Evolutionary conservation across 139 green algal genomes (phyloP).

Genomic region (Chlamydomonas asymmetrica): DNA sequence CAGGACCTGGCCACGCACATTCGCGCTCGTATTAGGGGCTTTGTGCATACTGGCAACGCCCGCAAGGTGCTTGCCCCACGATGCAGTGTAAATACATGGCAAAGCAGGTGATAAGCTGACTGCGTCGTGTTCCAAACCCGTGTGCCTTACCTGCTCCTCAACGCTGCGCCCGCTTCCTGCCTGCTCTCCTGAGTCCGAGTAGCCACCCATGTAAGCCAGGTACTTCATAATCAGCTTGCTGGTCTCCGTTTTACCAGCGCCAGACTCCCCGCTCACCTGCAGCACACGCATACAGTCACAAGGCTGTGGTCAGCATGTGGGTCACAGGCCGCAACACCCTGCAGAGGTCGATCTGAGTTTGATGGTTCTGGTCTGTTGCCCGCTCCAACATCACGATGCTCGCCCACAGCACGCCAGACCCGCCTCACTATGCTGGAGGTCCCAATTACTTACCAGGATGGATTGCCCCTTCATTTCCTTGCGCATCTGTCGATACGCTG

Average conservation of each 20-base stretch:
- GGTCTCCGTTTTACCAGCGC: constrained; percentile 99
- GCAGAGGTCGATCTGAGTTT: background rate
- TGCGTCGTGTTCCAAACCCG: too few relatives aligned
- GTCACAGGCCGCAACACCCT: too few relatives aligned
- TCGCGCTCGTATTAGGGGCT: too few relatives aligned
- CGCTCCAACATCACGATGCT: background rate
- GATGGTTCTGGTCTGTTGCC: background rate
- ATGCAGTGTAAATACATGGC: too few relatives aligned
- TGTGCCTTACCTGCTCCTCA: constrained; percentile 67
- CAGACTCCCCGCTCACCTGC: constrained; percentile 92
- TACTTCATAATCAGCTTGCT: constrained; percentile 98
- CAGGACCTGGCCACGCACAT: constrained; percentile 68
- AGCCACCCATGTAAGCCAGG: constrained; percentile 75
- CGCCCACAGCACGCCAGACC: too few relatives aligned
- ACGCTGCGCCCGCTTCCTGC: constrained; percentile 57
- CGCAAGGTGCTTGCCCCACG: too few relatives aligned
- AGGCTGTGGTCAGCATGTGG: too few relatives aligned
- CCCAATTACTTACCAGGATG: constrained; percentile 74
- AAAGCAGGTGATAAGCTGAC: too few relatives aligned
- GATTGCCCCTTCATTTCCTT: constrained; percentile 78
- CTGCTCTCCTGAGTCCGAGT: constrained; percentile 43
- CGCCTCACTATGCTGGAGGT: too few relatives aligned
- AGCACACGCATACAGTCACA: background rate
- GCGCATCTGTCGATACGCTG: constrained; percentile 85
- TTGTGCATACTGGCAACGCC: too few relatives aligned